Conservation (phyloP, 1,284 basidiomycete genomes). For the Ganoderma resinaceum region DNA sequence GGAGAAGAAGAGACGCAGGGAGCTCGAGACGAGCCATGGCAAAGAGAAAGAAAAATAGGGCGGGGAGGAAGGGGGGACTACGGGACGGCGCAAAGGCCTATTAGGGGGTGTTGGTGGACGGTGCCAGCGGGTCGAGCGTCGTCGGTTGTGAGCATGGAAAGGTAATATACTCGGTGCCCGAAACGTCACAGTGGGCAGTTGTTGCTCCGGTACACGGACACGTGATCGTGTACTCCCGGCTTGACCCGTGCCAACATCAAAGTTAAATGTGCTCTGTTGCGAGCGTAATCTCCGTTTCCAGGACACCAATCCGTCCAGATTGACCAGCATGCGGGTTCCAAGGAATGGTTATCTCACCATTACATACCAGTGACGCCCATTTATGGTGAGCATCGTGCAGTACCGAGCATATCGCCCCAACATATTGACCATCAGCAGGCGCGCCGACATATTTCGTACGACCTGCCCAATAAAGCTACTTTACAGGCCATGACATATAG, state of each 20-base stretch:
- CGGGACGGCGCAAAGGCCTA: not conserved
- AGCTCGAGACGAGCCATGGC: slow-evolving; percentile 6
- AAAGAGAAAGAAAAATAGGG: not conserved
- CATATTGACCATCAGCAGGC: not conserved
- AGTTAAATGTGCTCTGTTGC: not conserved
- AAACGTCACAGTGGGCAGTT: not conserved
- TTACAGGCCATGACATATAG: not conserved
- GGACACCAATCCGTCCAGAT: not conserved
- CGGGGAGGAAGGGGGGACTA: not conserved
- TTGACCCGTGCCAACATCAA: slow-evolving; percentile 14
- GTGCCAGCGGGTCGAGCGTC: not conserved
- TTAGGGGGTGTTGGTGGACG: not conserved
- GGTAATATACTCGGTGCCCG: not conserved
- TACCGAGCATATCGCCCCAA: not conserved
- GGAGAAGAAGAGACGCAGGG: slow-evolving; percentile 16
- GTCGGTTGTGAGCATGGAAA: slow-evolving; percentile 5
- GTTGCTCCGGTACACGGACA: slow-evolving; percentile 11
- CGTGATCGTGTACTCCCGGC: slow-evolving; percentile 22
- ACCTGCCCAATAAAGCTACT: not conserved
- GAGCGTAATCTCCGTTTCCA: not conserved
- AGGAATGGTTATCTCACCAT: slow-evolving; percentile 6
- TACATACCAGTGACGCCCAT: not conserved
- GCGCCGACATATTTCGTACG: not conserved
- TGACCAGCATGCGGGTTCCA: not conserved
- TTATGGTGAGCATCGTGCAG: not conserved